Base-by-base conservation (phyloP, 192 early-diverging fungal species). In the Backusella sp. region DNA sequence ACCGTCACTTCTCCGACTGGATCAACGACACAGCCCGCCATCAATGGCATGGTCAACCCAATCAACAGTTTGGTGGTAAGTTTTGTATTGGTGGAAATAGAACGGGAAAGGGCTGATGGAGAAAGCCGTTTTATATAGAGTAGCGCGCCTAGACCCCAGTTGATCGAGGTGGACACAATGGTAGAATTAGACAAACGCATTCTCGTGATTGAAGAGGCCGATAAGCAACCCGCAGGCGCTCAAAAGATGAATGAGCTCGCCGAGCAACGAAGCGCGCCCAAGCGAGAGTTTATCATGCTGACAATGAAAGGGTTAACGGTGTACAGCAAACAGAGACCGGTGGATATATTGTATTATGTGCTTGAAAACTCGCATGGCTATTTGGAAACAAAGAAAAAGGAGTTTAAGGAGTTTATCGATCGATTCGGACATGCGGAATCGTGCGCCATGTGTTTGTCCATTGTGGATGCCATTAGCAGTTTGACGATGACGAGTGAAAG, bases 371-470 rank as follows among this genome's bases (percentile, higher is more conserved):
- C 83, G 0, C 66, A 83, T 17, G 70, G 80, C 4, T 71, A 42
- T 30, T 14, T 73, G 2, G 28, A 56, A 11, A 37, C 44, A 39
- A 59, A 66, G 11, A 39, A 76, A 8, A 66, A 35, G 7, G 71
- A 77, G 41, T 44, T 73, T 30, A 19, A 34, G 34, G 11, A 74
- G 73, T 76, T 92, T 77, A 80, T 91, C 23, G 74, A 78, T 44
- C 84, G 78, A 6, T 96, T 89, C 73, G 90, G 90, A 0, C 76
- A 83, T 11, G 84, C 85, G 37, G 91, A 96, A 79, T 84, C 91
- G 17, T 96, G 94, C 73, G 93, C 95, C 39, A 96, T 98, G 95
- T 94, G 92, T 77, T 84, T 95, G 5, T 89, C 90, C 1, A 88
- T 97, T 68, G 82, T 92, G 65, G 70, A 70, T 72, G 68, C 26